These are phyloP conservation scores for Eragrostis curvula DNA, from an alignment of 176 grass and related monocot genomes.

Conservation along the genomic window DNA sequence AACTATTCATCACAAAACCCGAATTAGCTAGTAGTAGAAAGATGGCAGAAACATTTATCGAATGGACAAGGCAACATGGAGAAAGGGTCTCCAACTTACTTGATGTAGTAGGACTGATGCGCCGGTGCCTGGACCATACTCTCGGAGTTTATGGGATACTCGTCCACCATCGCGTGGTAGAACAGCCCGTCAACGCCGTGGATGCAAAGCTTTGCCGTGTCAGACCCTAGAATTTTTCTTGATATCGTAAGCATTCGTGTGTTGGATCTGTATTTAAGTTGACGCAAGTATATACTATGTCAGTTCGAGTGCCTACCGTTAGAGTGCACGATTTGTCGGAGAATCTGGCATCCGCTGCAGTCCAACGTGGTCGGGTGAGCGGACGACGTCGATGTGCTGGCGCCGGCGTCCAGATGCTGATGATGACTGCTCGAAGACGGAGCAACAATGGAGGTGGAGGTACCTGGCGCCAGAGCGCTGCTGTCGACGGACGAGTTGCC, in stretches of 20 bases:
- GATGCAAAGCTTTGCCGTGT: slow-evolving; percentile 40
- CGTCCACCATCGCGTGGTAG: slow-evolving; percentile 52
- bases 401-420: not conserved
- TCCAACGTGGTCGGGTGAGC: slow-evolving; percentile 27
- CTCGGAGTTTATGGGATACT: slow-evolving; percentile 15
- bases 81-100: slow-evolving; percentile 27
- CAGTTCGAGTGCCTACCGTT: slow-evolving; percentile 42
- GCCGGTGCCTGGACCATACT: not conserved
- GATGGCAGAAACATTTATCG: not conserved
- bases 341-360: slow-evolving; percentile 52
- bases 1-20: too few species aligned
- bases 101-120: slow-evolving; percentile 40
- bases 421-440: not conserved
- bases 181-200: slow-evolving; percentile 56
- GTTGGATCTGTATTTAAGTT: too few species aligned
- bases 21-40: not conserved
- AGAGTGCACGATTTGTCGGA: slow-evolving; percentile 60
- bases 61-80: not conserved
- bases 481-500: too few species aligned
- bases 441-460: too few species aligned
- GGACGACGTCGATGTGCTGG: not conserved
- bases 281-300: too few species aligned
- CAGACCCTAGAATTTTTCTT: slow-evolving; percentile 9
- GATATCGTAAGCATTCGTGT: not conserved
- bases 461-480: too few species aligned